Base-by-base conservation (phyloP, 2,329 filamentous ascomycete genomes). In the Ambrosiella xylebori region DNA sequence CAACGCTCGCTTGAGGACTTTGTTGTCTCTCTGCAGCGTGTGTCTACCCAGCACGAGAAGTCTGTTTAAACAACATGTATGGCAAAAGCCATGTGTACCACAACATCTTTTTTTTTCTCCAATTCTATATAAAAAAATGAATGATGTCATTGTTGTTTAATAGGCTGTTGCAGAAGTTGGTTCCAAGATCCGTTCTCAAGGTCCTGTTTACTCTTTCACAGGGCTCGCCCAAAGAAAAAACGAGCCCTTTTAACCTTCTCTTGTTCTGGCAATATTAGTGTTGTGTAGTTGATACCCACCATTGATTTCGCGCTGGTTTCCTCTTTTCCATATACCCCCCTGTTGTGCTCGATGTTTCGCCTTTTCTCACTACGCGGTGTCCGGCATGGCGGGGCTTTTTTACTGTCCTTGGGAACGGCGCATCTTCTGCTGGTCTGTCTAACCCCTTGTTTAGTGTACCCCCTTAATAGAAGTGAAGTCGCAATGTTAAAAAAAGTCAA, bases 11-110 rank as follows among this genome's bases (percentile, higher is more conserved):
- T 91, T 63, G 88, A 95, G 76, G 88, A 95, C 74, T 94, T 95
- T 67, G 86, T 93, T 70, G 86, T 94, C 68, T 89, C 86, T 61
- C 78, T 94, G 70, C 87, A 94, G 76, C 86, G 88, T 72, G 86
- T 93, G 64, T 91, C 88, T 58, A 93, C 86, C 62, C 86, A 93
- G 74, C 88, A 95, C 76, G 88, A 94, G 77, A 91, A 90, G 79
- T 86, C 82, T 64, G 76, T 82, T 71, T 90, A 85, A 70, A 69
- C 67, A 11, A 35, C 8, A 12, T 41, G 3, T 41, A 27, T 27
- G 27, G 27, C 5, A 27, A 27, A 27, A 27, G 27, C 27, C 27
- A 27, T 27, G 27, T 27, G 4, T 27, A 27, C 27, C 27, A 27
- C 4, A 27, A 27, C 27, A 27, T 27, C 27, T 27, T 27, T 27